Conservation (phyloP, 805 yeast species). For the Suhomyces sp. region DNA sequence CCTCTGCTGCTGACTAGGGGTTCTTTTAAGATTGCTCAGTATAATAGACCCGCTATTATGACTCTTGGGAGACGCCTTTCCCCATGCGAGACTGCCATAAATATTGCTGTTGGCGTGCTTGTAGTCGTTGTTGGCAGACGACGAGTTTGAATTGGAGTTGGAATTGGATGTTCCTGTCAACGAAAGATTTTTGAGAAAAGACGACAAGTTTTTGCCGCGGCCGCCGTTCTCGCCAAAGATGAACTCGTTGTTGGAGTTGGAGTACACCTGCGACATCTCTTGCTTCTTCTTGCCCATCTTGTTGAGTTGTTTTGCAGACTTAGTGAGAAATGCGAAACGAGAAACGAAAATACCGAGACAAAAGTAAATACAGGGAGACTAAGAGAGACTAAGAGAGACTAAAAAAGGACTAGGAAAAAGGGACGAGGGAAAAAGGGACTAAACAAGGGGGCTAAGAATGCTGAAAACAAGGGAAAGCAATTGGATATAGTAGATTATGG, state of each 20-base stretch:
- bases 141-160: constrained; percentile 8
- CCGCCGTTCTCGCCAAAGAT: constrained; percentile 70
- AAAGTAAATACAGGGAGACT: neutral
- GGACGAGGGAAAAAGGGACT: no score
- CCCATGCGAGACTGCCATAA: constrained; percentile 35
- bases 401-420: no score
- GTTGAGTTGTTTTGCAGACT: neutral
- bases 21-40: constrained; percentile 7
- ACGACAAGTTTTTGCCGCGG: constrained; percentile 55
- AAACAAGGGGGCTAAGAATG: no score
- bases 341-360: neutral
- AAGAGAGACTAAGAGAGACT: neutral
- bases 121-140: constrained; percentile 7
- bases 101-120: constrained; percentile 35
- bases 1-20: constrained; percentile 15
- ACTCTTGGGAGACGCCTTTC: constrained; percentile 7
- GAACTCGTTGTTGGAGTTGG: constrained; percentile 49
- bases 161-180: constrained; percentile 31
- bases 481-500: no score
- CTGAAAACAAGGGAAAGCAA: no score
- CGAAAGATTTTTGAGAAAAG: constrained; percentile 46
- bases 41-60: constrained; percentile 13
- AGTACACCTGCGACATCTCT: constrained; percentile 45
- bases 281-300: constrained; percentile 42
- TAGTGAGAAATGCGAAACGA: neutral